Conservation (phyloP, 2,329 filamentous ascomycete species). For the Teratosphaeria destructans region DNA sequence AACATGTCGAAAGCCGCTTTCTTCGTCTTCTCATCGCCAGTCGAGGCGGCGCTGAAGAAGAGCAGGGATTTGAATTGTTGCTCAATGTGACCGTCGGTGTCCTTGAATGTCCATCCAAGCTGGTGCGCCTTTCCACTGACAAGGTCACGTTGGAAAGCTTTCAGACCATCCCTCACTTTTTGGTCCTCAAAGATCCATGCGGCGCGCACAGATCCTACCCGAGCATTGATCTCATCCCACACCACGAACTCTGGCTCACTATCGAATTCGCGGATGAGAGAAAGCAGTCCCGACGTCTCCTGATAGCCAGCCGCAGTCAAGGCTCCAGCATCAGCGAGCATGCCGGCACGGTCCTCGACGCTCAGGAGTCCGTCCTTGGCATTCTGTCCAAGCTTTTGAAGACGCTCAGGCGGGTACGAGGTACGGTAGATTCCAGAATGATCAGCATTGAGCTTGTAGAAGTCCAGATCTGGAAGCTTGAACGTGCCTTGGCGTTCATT, state of each 20-base stretch:
- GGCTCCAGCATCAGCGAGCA: conserved; percentile 80
- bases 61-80: conserved; percentile 92
- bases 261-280: conserved; percentile 73
- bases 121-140: conserved; percentile 72
- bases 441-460: conserved; percentile 95
- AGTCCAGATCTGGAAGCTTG: conserved; percentile 68
- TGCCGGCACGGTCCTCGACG: conserved; percentile 85
- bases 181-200: conserved; percentile 85
- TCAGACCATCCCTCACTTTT: conserved; percentile 61
- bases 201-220: conserved; percentile 65
- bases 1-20: conserved; percentile 85
- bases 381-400: conserved; percentile 78
- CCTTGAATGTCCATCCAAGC: conserved; percentile 78
- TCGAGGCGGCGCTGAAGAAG: conserved; percentile 72
- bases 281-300: conserved; percentile 81
- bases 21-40: conserved; percentile 69
- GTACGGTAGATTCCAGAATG: conserved; percentile 90
- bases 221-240: conserved; percentile 82
- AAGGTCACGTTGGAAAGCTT: conserved; percentile 71
- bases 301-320: conserved; percentile 85
- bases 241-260: conserved; percentile 80
- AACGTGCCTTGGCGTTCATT: conserved; percentile 64
- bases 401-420: conserved; percentile 70
- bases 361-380: conserved; percentile 70
- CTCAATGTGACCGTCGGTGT: conserved; percentile 75